Evolutionary conservation across 2,329 filamentous ascomycete genomes (phyloP), one percentile per base, ranked within the genome.

Genomic region (Bimuria novae-zelandiae): DNA sequence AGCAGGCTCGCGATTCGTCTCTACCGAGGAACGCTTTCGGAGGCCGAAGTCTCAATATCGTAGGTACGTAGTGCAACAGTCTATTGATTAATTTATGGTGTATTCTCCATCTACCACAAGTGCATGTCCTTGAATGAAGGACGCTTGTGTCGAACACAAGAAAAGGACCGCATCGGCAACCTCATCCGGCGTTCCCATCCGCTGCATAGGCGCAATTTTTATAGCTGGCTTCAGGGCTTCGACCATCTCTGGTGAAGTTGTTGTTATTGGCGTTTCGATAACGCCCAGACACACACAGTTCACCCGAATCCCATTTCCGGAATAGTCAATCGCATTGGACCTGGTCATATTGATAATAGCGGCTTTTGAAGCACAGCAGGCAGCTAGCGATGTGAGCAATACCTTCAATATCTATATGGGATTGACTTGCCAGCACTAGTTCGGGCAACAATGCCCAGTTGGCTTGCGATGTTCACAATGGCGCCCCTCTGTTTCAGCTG

Each of bases 231-330:
- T 67, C 35, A 71, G 35, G 19, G 63, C 69, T 59, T 79, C 68
- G 1, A 55, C 50, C 42, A 69, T 70, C 3, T 64, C 57, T 7
- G 57, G 52, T 3, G 63, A 65, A 48, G 70, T 66, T 7, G 55
- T 61, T 0, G 61, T 57, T 55, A 62, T 64, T 0, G 78, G 77
- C 4, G 78, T 81, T 47, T 71, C 72, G 32, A 80, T 74, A 32
- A 77, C 80, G 10, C 77, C 73, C 0, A 83, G 83, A 54, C 83
- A 85, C 33, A 86, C 79, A 16, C 81, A 83, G 59, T 86, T 86
- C 58, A 86, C 80, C 44, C 83, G 77, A 48, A 86, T 84, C 1
- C 47, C 54, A 39, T 67, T 53, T 4, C 63, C 59, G 2, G 82
- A 80, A 60, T 84, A 84, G 57, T 85, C 80, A 17, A 84, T 82